These are phyloP conservation scores for Heliosperma pusillum DNA, from an alignment of 148 eudicot species.

Conservation along the genomic window DNA sequence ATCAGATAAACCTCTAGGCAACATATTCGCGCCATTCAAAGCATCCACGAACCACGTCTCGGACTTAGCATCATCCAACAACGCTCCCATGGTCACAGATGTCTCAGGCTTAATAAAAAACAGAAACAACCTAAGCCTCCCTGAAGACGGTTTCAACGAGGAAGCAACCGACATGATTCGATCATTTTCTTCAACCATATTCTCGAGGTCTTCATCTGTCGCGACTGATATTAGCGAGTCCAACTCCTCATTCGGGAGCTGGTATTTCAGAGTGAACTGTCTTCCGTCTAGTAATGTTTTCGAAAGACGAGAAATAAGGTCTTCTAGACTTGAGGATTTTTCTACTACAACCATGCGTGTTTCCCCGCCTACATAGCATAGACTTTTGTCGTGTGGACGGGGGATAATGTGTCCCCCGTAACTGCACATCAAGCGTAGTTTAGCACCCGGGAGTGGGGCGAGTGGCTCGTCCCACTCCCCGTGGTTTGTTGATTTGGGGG, in stretches of 20 bases:
- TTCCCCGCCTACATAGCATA: constrained; percentile 81
- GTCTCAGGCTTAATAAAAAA: constrained; percentile 64
- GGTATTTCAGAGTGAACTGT: constrained; percentile 62
- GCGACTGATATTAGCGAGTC: constrained; percentile 69
- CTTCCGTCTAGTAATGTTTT: constrained; percentile 48
- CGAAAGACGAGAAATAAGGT: constrained; percentile 48
- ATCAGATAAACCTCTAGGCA: constrained; percentile 60
- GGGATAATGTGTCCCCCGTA: constrained; percentile 87
- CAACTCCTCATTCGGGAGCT: constrained; percentile 76
- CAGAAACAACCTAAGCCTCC: constrained; percentile 54
- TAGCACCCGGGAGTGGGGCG: constrained; percentile 51
- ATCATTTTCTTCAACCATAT: constrained; percentile 79
- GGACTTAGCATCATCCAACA: constrained; percentile 63
- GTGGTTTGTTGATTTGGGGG: constrained; percentile 39
- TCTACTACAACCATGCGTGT: constrained; percentile 68
- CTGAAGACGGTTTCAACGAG: constrained; percentile 16
- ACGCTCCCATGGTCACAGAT: constrained; percentile 55
- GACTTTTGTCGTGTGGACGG: constrained; percentile 67
- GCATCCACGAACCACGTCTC: constrained; percentile 85
- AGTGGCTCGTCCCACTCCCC: constrained; percentile 51
- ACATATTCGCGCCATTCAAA: constrained; percentile 45
- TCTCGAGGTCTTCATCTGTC: constrained; percentile 70
- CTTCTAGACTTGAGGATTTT: constrained; percentile 43
- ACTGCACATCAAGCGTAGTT: constrained; percentile 80
- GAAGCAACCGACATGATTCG: constrained; percentile 26